Evolutionary conservation across 2,329 filamentous ascomycete species (phyloP), one percentile per base, ranked within the genome.

Genomic region (Nemania serpens): DNA sequence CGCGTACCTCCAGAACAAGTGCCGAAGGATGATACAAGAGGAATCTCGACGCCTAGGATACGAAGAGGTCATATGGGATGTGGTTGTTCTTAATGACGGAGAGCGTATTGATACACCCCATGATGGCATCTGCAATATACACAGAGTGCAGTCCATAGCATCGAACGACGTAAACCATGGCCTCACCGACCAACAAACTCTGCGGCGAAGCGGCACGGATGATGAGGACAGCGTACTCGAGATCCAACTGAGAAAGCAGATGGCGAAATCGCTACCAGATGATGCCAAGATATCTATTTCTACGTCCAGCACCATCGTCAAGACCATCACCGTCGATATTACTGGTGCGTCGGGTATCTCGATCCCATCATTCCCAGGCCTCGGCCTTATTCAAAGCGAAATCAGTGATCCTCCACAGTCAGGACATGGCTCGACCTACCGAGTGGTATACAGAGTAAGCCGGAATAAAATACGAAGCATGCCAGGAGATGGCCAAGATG

Each of bases 1-100:
- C 58, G 85, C 86, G 4, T 86, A 88, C 59, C 74, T 89, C 20
- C 87, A 89, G 69, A 78, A 80, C 55, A 81, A 79, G 69, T 87
- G 84, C 61, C 79, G 79, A 54, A 81, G 78, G 45, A 75, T 80
- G 34, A 77, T 81, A 6, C 80, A 83, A 18, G 79, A 82, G 49
- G 83, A 87, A 65, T 74, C 72, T 6, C 75, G 77, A 22, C 76
- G 78, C 1, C 75, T 80, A 7, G 76, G 76, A 11, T 77, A 78
- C 17, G 84, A 88, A 58, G 84, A 88, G 62, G 75, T 85, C 1
- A 77, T 90, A 9, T 89, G 87, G 87, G 87, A 90, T 68, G 82
- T 89, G 2, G 85, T 89, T 7, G 83, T 89, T 0, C 75, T 88
- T 15, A 81, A 84, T 60, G 79, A 86, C 67, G 84, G 84, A 9